phyloP scores from a whole-genome alignment of 352 stramenopile species.

The Phytophthora constricta region DNA sequence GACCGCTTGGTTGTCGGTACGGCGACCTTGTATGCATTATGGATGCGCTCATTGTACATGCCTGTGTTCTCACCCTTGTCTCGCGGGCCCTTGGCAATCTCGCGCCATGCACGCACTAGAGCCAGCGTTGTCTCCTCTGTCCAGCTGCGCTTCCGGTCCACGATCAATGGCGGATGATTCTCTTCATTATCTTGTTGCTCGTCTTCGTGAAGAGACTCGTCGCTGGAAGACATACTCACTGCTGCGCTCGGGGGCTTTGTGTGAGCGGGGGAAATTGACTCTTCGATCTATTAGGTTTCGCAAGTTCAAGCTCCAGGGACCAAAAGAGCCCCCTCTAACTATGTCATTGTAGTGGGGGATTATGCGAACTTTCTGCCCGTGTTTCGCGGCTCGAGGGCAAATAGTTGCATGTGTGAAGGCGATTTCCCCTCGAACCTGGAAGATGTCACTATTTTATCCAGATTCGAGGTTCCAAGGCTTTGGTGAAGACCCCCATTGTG shows the following conservation, averaged over 20 bases:
- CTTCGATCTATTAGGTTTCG: not conserved
- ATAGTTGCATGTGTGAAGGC: not conserved
- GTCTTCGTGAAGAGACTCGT: not conserved
- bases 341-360: not conserved
- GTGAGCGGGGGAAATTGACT: not conserved
- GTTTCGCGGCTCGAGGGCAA: not conserved
- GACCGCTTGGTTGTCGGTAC: not conserved
- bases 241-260: no score
- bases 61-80: not conserved
- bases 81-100: not conserved
- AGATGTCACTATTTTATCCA: not conserved
- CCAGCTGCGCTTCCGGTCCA: conserved; percentile 1
- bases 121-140: not conserved
- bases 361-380: not conserved
- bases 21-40: not conserved
- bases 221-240: not conserved
- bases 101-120: not conserved
- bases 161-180: not conserved
- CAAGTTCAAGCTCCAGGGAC: not conserved
- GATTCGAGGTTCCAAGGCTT: not conserved
- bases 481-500: not conserved
- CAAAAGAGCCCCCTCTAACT: not conserved
- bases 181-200: not conserved
- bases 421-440: not conserved
- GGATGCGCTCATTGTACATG: not conserved